Evolutionary conservation across 2,329 filamentous ascomycete species (phyloP), one percentile per base, ranked within the genome.

Genomic region (Parafenestella ontariensis): DNA sequence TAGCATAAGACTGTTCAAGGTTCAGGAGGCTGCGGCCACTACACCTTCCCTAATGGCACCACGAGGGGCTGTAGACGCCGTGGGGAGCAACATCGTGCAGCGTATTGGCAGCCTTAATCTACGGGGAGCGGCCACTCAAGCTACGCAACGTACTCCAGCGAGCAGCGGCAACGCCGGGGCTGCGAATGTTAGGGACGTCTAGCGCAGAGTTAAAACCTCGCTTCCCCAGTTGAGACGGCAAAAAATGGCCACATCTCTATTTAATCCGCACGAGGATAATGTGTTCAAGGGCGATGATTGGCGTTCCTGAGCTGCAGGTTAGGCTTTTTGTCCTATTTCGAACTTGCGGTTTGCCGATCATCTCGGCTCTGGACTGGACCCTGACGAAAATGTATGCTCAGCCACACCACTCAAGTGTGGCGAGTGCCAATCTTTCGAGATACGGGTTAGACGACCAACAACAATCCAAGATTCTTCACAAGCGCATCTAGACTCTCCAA

Each of bases 21-120:
- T 97, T 2, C 92, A 96, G 74, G 91, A 96, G 71, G 90, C 89
- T 15, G 90, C 89, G 2, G 85, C 91, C 1, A 84, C 89, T 62
- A 90, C 93, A 0, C 92, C 93, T 3, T 92, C 88, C 11, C 76
- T 99, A 57, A 86, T 92, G 21, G 92, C 90, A 29, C 95, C 95
- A 0, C 86, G 92, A 54, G 94, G 93, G 0, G 94, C 94, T 0
- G 93, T 97, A 2, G 94, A 97, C 76, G 93, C 92, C 0, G 92
- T 97, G 1, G 94, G 94, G 0, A 94, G 89, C 75, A 94, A 93
- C 62, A 87, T 97, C 47, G 92, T 96, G 18, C 90, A 89, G 57
- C 84, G 93, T 26, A 95, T 97, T 65, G 91, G 92, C 6, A 89
- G 88, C 52, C 86, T 95, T 59, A 92, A 91, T 70, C 78, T 96